phyloP scores from a whole-genome alignment of 768 basidiomycete species.

The Podaxis sp. region DNA sequence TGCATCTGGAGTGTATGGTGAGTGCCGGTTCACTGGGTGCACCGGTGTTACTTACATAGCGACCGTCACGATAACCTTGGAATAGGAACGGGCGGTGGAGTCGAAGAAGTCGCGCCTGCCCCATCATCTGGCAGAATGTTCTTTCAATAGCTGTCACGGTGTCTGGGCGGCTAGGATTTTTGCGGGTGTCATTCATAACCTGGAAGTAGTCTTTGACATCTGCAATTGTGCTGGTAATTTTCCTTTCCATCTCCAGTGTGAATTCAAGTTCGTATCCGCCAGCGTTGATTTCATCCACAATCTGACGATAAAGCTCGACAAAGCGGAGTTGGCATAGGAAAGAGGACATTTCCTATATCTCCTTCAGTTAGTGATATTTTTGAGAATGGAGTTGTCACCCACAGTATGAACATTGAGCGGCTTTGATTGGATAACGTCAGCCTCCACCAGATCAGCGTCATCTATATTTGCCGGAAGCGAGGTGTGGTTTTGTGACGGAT shows the following conservation, averaged over 20 bases:
- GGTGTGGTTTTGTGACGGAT: conserved; percentile 29
- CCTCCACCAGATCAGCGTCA: conserved; percentile 25
- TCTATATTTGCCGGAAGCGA: conserved; percentile 26
- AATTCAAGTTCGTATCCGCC: conserved; percentile 22
- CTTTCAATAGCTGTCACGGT: conserved; percentile 21
- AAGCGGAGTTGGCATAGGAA: conserved; percentile 23
- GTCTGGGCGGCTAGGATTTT: conserved; percentile 14
- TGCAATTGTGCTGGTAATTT: conserved; percentile 13
- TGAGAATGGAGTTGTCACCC: background rate
- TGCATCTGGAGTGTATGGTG: conserved; percentile 18
- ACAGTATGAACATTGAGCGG: conserved; percentile 23
- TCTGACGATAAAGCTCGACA: conserved; percentile 23
- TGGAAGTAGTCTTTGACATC: conserved; percentile 15
- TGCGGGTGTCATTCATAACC: conserved; percentile 19
- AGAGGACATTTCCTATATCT: conserved; percentile 25
- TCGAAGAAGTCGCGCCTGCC: conserved; percentile 23
- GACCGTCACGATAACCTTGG: conserved; percentile 24
- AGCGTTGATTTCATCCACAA: conserved; percentile 25
- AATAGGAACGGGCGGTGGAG: conserved; percentile 27
- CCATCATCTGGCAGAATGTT: conserved; percentile 27
- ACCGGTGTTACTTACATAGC: conserved; percentile 20
- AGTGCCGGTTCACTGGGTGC: background rate
- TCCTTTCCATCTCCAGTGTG: conserved; percentile 22
- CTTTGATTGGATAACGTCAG: conserved; percentile 16
- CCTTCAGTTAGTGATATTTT: background rate